phyloP scores from a whole-genome alignment of 176 grass and related monocot genomes.

The Coix lacrymajobi region DNA sequence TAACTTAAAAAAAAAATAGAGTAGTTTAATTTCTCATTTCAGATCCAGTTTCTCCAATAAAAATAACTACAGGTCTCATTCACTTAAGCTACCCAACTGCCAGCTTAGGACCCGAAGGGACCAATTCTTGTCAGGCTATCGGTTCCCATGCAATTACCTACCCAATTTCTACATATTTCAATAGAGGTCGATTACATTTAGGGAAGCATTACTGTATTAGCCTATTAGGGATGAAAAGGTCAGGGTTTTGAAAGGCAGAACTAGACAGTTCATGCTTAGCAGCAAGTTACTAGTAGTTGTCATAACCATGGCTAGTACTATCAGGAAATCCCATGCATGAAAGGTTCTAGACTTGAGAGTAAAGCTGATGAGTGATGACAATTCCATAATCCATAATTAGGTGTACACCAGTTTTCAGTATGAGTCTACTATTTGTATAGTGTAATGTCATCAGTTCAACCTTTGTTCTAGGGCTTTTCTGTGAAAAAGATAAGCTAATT shows the following conservation, averaged over 20 bases:
- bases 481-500: not conserved
- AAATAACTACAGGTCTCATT: not conserved
- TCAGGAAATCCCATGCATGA: not conserved
- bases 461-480: not conserved
- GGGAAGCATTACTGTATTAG: not conserved
- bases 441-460: not conserved
- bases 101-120: not conserved
- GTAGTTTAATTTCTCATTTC: not conserved
- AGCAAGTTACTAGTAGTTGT: not conserved
- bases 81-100: not conserved
- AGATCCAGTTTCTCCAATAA: not conserved
- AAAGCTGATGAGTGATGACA: conserved; percentile 1
- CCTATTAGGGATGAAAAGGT: not conserved
- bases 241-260: not conserved
- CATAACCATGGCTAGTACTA: not conserved
- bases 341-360: not conserved
- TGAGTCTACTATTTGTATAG: not conserved
- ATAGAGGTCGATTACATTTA: not conserved
- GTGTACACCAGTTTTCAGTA: not conserved
- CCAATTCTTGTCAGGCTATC: not conserved
- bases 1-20: not conserved
- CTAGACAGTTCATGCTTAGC: not conserved
- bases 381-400: not conserved
- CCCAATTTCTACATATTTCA: not conserved
- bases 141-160: not conserved